Evolutionary conservation across 2,329 filamentous ascomycete species (phyloP).

Genomic region (Pseudogymnoascus sp.): DNA sequence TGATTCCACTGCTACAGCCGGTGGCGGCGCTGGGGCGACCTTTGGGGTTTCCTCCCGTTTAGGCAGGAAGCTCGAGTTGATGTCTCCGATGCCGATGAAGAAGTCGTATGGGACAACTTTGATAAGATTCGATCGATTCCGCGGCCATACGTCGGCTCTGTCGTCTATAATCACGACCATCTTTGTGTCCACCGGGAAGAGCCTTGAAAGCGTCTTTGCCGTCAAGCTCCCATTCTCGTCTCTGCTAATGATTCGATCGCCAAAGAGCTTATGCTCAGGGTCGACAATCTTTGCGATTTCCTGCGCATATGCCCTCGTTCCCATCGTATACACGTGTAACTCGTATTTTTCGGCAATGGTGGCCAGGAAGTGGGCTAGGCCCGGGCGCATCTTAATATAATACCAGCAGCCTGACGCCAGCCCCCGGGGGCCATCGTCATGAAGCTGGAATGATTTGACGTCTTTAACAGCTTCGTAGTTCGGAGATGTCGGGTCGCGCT

Average conservation of each 20-base stretch:
- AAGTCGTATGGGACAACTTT: constrained; percentile 96
- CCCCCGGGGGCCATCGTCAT: constrained; percentile 72
- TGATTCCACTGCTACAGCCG: constrained; percentile 10
- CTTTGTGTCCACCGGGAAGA: constrained; percentile 95
- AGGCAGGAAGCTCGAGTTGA: constrained; percentile 94
- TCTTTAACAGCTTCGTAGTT: constrained; percentile 89
- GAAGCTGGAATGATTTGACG: constrained; percentile 79
- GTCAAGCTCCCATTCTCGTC: constrained; percentile 94
- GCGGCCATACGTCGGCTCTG: constrained; percentile 87
- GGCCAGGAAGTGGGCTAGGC: constrained; percentile 72
- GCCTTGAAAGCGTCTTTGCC: constrained; percentile 78
- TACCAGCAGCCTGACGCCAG: constrained; percentile 75
- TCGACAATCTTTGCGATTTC: constrained; percentile 91
- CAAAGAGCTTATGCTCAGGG: constrained; percentile 81
- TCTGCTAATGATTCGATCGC: constrained; percentile 88
- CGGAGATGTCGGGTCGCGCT: constrained; percentile 77
- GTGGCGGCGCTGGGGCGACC: constrained; percentile 18
- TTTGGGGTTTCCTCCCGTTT: constrained; percentile 55
- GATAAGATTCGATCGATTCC: constrained; percentile 85
- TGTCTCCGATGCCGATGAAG: constrained; percentile 96
- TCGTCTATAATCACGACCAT: constrained; percentile 99
- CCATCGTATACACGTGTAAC: constrained; percentile 98
- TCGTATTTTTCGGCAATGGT: constrained; percentile 78
- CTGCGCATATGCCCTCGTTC: constrained; percentile 89
- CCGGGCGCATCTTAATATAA: constrained; percentile 95